Base-by-base conservation (phyloP, 306 rosid genomes). In the Carpinus viminea region DNA sequence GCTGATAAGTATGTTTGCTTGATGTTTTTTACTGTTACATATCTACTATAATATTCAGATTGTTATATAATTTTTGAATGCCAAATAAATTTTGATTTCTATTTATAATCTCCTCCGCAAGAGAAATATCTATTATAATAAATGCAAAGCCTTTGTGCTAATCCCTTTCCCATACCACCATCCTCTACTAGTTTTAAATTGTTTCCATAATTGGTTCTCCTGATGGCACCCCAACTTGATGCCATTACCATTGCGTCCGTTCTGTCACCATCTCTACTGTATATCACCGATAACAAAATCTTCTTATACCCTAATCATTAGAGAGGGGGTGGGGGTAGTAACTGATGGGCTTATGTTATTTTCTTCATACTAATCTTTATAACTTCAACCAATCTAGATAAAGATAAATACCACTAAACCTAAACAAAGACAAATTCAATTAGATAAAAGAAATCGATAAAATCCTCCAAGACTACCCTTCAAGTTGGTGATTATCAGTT, bases 1-100 rank as follows among this genome's bases (percentile, higher is more conserved):
- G 89, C 87, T 88, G 80, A 83, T 77, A 80, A 83, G 79, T 53
- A 73, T 59, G 62, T 76, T 69, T 73, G 15, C 75, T 9, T n/a
- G 17, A 52, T 65, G 34, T 62, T 68, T 68, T 68, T 60, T 68
- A 34, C 73, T 16, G 15, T 4, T 24, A 53, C 18, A 41, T 13
- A 43, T 45, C 56, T 24, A 38, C 68, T 50, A 50, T 50, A n/a
- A 38, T n/a, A 48, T 5, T 50, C 7, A 9, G 26, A 28, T 46
- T 7, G 36, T 43, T 15, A 47, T 16, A 15, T 71, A 31, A 21
- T 48, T 24, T 48, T 51, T 71, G 74, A 21, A 48, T 43, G 38
- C 10, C 4, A 45, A n/a, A 5, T 24, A 21, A 69, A 43, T 70
- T 38, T 12, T n/a, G 7, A 41, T 41, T 41, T 41, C 45, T 5